Base-by-base conservation (phyloP, 2,329 filamentous ascomycete genomes). In the Colletotrichum phormii region DNA sequence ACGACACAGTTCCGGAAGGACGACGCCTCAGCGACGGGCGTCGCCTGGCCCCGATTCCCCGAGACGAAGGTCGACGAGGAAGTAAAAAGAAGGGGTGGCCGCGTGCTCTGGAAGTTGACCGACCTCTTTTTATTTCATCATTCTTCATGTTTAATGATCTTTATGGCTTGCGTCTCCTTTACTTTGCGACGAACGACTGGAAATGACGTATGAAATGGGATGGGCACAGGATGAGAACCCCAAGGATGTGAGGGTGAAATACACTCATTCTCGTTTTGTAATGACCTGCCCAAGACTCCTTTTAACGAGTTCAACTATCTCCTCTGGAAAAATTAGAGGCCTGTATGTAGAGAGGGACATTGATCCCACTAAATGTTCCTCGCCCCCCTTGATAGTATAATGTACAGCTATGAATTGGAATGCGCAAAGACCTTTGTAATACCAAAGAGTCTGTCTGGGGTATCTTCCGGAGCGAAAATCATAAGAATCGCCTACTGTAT, bases 391-490 rank as follows among this genome's bases (percentile, higher is more conserved):
- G 11, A 42, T 60, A 68, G 46, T 64, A 26, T 64, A 54, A 67
- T 65, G 26, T 57, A 72, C 55, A 72, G 35, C 29, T 42, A 53
- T 60, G 70, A 22, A 53, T 65, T 55, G 57, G 26, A 70, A 72
- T 60, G 66, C 60, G 66, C 60, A 35, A 60, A 57, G 51, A 46
- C 29, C 33, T 22, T 22, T 11, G 24, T n/a, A 15, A n/a, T 55
- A 4, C 9, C 26, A 54, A 72, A 49, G 46, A 49, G 46, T 33
- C 37, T 33, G 69, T 33, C 37, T 33, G 69, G 72, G 69, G 69
- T 72, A 72, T 74, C 69, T 74, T 74, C 55, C 57, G 42, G 72
- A 64, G 62, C 61, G 37, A 13, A 42, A 42, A 15, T 15, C 5
- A 42, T 5, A 58, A 67, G 51, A 22, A 60, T 51, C 55, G 62